Base-by-base conservation (phyloP, 179 eudicot species). In the Silene coronaria region DNA sequence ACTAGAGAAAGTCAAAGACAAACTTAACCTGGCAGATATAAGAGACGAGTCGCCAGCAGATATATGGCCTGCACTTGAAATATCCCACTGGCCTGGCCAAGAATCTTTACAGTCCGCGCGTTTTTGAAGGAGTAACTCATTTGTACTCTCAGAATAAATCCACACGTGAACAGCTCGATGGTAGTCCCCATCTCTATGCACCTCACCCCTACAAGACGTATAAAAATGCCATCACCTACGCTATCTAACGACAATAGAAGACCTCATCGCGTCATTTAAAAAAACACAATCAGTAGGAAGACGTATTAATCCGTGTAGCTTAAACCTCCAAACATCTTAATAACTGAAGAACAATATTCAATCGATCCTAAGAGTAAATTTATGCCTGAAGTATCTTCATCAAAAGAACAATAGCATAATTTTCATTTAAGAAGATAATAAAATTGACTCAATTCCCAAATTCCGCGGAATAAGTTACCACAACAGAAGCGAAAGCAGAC, bases 21-120 rank as follows among this genome's bases (percentile, higher is more conserved):
- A 1, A 36, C 1, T 26, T 69, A 76, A 94, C 98, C 96, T 90
- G 78, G 96, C 98, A 45, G 97, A 66, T 72, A 88, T 69, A 81
- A 94, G 97, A 70, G 97, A 92, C 62, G 96, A 88, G 77, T 92
- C 96, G 32, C 98, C 96, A 75, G 98, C 97, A 73, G 96, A 89
- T 80, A 94, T 89, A 81, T 94, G 98, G 75, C 98, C 98, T 28
- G 98, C 98, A 80, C 98, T 94, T 68, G 98, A 94, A 72, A 92
- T 86, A 81, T 94, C 98, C 98, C 98, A 94, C 77, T 80, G 79
- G 42, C 97, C 91, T 69, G 97, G 88, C 92, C 91, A 94, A 46
- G 98, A 94, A 81, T 94, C 98, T 83, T 94, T 94, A 85, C 89
- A 81, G 72, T 92, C 94, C 75, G 98, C 84, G 72, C 98, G 96